These are phyloP conservation scores for Podaxis sp. DNA, from an alignment of 768 basidiomycete species.

Conservation along the genomic window DNA sequence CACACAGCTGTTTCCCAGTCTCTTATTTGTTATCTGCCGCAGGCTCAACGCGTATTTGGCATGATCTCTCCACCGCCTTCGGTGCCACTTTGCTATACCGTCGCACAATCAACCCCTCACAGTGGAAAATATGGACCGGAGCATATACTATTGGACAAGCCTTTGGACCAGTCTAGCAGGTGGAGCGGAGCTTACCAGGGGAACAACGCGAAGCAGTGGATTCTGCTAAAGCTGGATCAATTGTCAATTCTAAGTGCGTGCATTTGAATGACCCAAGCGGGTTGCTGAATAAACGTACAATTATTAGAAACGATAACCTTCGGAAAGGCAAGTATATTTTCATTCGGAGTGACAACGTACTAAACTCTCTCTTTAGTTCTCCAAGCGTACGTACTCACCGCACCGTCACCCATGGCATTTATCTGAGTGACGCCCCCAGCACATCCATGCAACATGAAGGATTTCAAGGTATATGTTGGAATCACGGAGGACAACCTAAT, in stretches of 20 bases:
- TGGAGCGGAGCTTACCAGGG: constrained; percentile 71
- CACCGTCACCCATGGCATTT: not conserved
- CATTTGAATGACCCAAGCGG: constrained; percentile 13
- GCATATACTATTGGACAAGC: constrained; percentile 63
- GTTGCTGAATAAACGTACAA: not conserved
- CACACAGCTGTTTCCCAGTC: not conserved
- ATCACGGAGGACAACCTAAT: constrained; percentile 60
- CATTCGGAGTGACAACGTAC: not conserved
- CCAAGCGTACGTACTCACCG: constrained; percentile 29
- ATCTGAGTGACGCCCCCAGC: constrained; percentile 34
- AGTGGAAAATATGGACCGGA: constrained; percentile 66
- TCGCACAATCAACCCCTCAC: constrained; percentile 63
- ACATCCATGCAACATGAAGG: constrained; percentile 84
- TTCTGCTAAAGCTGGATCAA: constrained; percentile 58
- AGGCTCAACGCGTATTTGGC: not conserved
- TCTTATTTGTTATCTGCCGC: not conserved
- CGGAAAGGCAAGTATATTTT: constrained; percentile 57
- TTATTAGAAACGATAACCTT: constrained; percentile 68
- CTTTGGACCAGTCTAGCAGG: constrained; percentile 60
- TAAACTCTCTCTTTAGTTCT: constrained; percentile 28
- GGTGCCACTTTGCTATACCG: constrained; percentile 39
- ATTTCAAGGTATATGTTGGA: constrained; percentile 71
- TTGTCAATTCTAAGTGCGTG: constrained; percentile 63
- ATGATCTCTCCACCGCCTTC: constrained; percentile 15
- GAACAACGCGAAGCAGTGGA: constrained; percentile 58